phyloP scores from a whole-genome alignment of 2,329 filamentous ascomycete genomes.

The Diaporthe longicolla region DNA sequence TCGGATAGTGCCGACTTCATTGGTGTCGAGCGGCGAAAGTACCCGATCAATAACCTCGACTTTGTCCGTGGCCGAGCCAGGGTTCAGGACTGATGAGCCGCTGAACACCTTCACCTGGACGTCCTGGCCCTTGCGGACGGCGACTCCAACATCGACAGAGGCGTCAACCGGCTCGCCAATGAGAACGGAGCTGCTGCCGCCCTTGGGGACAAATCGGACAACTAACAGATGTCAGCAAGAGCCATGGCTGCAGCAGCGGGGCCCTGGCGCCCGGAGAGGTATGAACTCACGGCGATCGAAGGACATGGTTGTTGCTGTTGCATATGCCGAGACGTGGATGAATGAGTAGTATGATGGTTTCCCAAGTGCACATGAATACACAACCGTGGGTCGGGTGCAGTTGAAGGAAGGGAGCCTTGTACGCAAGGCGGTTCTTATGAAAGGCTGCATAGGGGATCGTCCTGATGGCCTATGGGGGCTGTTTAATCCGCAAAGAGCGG shows the following conservation, averaged over 20 bases:
- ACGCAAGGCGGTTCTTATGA: slow-evolving; percentile 19
- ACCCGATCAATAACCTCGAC: slow-evolving; percentile 61
- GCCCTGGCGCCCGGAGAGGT: not conserved
- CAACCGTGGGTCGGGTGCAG: slow-evolving; percentile 2
- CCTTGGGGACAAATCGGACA: slow-evolving; percentile 41
- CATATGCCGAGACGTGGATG: not conserved
- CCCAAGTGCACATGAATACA: not conserved
- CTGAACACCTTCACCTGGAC: slow-evolving; percentile 70
- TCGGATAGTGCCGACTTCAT: slow-evolving; percentile 69
- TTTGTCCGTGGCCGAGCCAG: slow-evolving; percentile 65
- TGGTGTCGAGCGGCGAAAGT: slow-evolving; percentile 63
- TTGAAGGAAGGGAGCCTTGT: slow-evolving; percentile 16
- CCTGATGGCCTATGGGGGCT: not conserved
- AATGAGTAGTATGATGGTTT: not conserved
- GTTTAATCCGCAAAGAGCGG: slow-evolving; percentile 30
- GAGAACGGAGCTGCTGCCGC: slow-evolving; percentile 34
- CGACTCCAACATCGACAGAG: slow-evolving; percentile 69
- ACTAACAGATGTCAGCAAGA: slow-evolving; percentile 29
- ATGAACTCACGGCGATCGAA: slow-evolving; percentile 39
- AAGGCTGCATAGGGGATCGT: not conserved
- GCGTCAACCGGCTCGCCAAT: slow-evolving; percentile 42
- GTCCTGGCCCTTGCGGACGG: slow-evolving; percentile 68
- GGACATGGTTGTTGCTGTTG: slow-evolving; percentile 28
- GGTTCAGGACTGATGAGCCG: slow-evolving; percentile 69
- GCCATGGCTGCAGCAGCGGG: not conserved